Evolutionary conservation across 495 filamentous ascomycete species (phyloP), one percentile per base, ranked within the genome.

Genomic region (Aspergillus sclerotioniger): DNA sequence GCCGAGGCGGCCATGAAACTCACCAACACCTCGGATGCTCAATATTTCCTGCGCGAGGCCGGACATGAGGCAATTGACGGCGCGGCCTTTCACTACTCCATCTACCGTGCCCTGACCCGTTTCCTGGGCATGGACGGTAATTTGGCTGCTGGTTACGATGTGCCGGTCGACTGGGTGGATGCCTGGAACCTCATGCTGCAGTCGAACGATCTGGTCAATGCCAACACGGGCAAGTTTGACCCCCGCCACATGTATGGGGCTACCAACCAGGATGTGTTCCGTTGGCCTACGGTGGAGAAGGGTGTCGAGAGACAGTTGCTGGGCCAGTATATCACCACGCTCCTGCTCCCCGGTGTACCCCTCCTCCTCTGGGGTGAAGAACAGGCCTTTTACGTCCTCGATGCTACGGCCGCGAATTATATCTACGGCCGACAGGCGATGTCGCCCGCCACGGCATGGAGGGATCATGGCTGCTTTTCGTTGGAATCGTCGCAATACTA

Each of bases 231-330:
- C 53, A 68, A 78, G 48, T 88, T 87, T 52, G 87, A 90, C 62
- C 87, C 87, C 9, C 78, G 87, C 9, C 86, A 90, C 64, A 80
- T 89, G 76, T 89, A 82, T 51, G 87, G 87, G n/a, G 78, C 76
- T 1, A 85, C 84, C 10, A 89, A 89, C 64, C 87, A 90, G 70
- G 87, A 90, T 65, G 85, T 90, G 2, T 88, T 90, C 69, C 80
- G 87, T 8, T 90, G 87, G 87, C 87, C 87, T 2, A 74, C 82
- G 1, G 76, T 90, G 41, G 67, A 76, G n/a, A 74, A 81, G 52
- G 87, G 87, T 5, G 81, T 81, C 1, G 77, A 87, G 62, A 77
- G 84, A 37, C 77, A 81, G 68, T 66, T 89, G 7, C 73, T 90
- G 0, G 87, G 74, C 7, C 65, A 79, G 2, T 89, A 85, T 57